Conservation (phyloP, 805 yeast genomes). For the Wickerhamomyces ciferrii region DNA sequence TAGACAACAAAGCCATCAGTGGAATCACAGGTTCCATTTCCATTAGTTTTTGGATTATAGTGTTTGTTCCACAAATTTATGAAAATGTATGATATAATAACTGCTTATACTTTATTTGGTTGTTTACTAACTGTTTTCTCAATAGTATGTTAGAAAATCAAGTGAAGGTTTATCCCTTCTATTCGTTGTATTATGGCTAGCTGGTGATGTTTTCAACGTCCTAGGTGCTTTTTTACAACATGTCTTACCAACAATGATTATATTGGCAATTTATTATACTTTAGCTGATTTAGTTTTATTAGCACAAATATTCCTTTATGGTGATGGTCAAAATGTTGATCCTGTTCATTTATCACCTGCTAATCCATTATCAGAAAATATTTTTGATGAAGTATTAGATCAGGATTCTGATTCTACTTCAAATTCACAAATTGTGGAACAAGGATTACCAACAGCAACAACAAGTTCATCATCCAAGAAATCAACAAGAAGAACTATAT, state of each 20-base stretch:
- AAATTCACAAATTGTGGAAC: conserved; percentile 3
- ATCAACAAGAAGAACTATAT: conserved; percentile 16
- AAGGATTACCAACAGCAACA: conserved; percentile 14
- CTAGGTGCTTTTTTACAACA: conserved; percentile 88
- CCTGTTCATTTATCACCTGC: conserved; percentile 85
- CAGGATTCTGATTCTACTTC: conserved; percentile 23
- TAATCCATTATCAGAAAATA: conserved; percentile 72
- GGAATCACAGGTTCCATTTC: conserved; percentile 61
- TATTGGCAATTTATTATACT: conserved; percentile 89
- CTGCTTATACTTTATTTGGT: neutral
- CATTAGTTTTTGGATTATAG: conserved; percentile 96
- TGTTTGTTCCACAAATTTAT: conserved; percentile 93
- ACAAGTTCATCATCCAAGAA: conserved; percentile 10
- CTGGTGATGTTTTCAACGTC: conserved; percentile 92
- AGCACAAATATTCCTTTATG: conserved; percentile 79
- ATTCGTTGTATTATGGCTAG: conserved; percentile 86
- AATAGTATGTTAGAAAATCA: conserved; percentile 62
- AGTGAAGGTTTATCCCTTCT: conserved; percentile 86
- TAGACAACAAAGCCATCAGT: conserved; percentile 21
- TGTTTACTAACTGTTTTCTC: conserved; percentile 10
- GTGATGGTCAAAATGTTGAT: conserved; percentile 56
- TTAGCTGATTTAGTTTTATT: conserved; percentile 82
- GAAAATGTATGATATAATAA: conserved; percentile 55
- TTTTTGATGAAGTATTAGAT: conserved; percentile 51
- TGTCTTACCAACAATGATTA: conserved; percentile 90